Evolutionary conservation across 1,139 yeast genomes (phyloP).

Genomic region (Suhomyces terraborum): DNA sequence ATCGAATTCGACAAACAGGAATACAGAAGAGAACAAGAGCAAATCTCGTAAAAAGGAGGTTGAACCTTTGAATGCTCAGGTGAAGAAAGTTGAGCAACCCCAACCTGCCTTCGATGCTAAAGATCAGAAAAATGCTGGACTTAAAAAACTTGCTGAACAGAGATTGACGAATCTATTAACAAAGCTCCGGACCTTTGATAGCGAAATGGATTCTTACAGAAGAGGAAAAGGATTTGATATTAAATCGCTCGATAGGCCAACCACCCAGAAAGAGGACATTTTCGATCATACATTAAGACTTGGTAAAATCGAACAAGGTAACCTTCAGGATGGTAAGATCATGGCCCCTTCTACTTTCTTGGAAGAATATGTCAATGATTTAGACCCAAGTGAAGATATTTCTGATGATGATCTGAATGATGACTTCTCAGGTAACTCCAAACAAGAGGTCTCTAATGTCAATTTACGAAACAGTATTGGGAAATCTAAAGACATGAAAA

Average conservation of each 20-base stretch:
- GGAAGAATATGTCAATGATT: not conserved
- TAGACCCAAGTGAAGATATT: not conserved
- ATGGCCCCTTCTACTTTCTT: not conserved
- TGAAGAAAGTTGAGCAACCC: not conserved
- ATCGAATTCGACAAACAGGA: not conserved
- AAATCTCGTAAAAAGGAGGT: not conserved
- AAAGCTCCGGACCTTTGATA: constrained; percentile 2
- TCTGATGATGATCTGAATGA: not conserved
- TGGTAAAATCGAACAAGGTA: not conserved
- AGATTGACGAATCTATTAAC: constrained; percentile 3
- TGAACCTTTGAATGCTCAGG: not conserved
- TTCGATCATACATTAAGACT: not conserved
- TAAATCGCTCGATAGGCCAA: not conserved
- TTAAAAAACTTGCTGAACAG: not conserved
- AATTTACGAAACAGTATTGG: no score
- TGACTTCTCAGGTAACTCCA: not conserved
- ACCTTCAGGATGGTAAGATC: not conserved
- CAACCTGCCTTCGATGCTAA: not conserved
- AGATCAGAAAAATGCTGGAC: not conserved
- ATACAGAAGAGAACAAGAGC: not conserved
- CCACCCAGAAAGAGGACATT: not conserved
- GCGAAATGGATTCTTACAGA: constrained; percentile 4
- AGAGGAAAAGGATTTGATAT: constrained; percentile 1
- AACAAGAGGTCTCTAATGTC: no score
- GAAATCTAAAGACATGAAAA: no score